phyloP scores from a whole-genome alignment of 73 alveolate genomes.

The Symbiodinium pilosum region DNA sequence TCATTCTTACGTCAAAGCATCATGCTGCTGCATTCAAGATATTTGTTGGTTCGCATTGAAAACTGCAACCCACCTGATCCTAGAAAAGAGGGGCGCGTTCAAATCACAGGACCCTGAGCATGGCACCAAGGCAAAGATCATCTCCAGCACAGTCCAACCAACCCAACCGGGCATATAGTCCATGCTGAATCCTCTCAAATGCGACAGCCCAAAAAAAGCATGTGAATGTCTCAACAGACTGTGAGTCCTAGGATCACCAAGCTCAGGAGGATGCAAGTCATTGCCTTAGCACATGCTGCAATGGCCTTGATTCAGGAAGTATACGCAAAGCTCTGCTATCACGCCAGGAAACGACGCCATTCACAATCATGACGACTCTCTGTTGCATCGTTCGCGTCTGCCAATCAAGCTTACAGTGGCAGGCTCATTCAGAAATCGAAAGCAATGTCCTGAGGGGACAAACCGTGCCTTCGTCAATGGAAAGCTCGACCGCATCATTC shows the following conservation, averaged over 20 bases:
- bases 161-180: constrained; percentile 57
- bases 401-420: no score
- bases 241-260: constrained; percentile 49
- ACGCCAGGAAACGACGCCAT: constrained; percentile 2
- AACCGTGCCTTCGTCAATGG: neutral
- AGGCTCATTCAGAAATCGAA: no score
- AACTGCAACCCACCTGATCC: no score
- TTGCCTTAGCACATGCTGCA: constrained; percentile 60
- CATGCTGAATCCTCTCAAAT: constrained; percentile 84
- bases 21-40: no score
- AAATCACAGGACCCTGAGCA: neutral
- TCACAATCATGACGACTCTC: constrained; percentile 27
- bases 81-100: no score
- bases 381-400: constrained; percentile 50
- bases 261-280: constrained; percentile 37
- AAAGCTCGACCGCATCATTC: constrained; percentile 1
- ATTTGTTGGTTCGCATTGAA: no score
- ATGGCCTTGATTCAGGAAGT: no score
- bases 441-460: neutral
- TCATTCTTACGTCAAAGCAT: no score
- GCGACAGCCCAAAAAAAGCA: neutral
- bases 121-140: constrained; percentile 33
- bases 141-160: constrained; percentile 71
- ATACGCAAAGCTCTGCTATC: no score
- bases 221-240: neutral